phyloP scores from a whole-genome alignment of 768 basidiomycete genomes.

The Coprinellus micaceus region DNA sequence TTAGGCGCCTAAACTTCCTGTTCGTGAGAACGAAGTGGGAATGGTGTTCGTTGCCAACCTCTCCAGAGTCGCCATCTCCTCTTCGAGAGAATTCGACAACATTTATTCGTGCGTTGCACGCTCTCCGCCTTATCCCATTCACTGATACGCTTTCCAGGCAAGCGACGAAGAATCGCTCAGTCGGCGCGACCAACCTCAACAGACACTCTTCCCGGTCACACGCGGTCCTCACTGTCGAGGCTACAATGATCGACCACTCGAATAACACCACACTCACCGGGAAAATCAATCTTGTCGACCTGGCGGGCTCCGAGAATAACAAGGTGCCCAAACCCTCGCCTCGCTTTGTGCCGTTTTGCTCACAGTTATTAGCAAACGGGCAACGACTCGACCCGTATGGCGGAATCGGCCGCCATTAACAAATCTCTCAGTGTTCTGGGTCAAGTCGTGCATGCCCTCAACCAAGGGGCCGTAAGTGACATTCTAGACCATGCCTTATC shows the following conservation, averaged over 20 bases:
- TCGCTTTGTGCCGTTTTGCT: conserved; percentile 1
- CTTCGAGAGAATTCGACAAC: conserved; percentile 41
- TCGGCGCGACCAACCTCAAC: conserved; percentile 84
- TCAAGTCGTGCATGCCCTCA: conserved; percentile 84
- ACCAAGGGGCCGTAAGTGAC: conserved; percentile 57
- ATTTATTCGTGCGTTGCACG: conserved; percentile 43
- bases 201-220: conserved; percentile 84
- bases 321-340: conserved; percentile 40
- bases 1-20: conserved; percentile 50
- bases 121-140: not conserved
- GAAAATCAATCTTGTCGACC: conserved; percentile 83
- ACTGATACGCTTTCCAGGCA: conserved; percentile 36
- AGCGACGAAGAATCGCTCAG: conserved; percentile 75
- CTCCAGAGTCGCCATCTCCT: conserved; percentile 36
- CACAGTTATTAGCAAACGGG: conserved; percentile 56
- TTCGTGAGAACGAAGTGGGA: conserved; percentile 50
- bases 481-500: not conserved
- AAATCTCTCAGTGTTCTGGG: conserved; percentile 83
- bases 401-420: conserved; percentile 87
- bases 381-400: conserved; percentile 83
- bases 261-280: conserved; percentile 59
- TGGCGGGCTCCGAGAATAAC: conserved; percentile 91
- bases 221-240: conserved; percentile 76
- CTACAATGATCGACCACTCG: conserved; percentile 51
- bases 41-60: conserved; percentile 56